Conservation (phyloP, 441 rosid species). For the Croton laevigatus region DNA sequence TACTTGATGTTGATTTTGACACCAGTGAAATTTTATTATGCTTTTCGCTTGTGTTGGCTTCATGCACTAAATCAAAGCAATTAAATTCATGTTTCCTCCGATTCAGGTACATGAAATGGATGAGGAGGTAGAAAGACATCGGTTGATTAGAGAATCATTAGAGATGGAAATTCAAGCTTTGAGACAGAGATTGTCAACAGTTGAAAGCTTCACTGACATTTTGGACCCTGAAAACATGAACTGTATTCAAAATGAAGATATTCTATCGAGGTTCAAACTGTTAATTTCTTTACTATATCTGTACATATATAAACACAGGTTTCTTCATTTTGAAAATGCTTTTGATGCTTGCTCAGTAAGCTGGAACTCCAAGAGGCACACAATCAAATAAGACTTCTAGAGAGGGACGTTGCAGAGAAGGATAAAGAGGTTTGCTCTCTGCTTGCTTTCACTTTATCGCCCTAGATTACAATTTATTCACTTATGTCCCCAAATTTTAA, state of each 20-base stretch:
- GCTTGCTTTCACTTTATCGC: conserved; percentile 13
- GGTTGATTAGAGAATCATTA: conserved; percentile 59
- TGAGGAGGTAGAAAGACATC: conserved; percentile 81
- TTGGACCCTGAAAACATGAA: conserved; percentile 36
- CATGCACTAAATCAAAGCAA: conserved; percentile 3
- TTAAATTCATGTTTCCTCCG: conserved; percentile 24
- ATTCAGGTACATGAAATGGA: conserved; percentile 81
- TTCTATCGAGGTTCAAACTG: conserved; percentile 44
- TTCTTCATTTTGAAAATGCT: conserved; percentile 22
- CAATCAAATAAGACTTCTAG: conserved; percentile 45
- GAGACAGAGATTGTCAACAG: conserved; percentile 58
- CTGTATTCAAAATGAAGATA: conserved; percentile 39
- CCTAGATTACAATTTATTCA: background rate
- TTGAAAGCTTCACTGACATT: conserved; percentile 55
- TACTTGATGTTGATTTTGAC: conserved; percentile 11
- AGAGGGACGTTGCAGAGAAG: conserved; percentile 57
- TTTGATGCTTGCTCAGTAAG: conserved; percentile 37
- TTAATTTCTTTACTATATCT: conserved; percentile 19
- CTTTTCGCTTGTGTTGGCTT: conserved; percentile 9
- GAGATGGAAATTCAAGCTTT: conserved; percentile 77
- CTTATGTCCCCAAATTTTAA: background rate
- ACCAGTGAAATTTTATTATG: background rate
- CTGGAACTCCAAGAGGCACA: conserved; percentile 55
- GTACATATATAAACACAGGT: conserved; percentile 13
- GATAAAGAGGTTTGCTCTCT: conserved; percentile 60